Conservation (phyloP, 2,329 filamentous ascomycete genomes). For the Ophiostoma ulmi region DNA sequence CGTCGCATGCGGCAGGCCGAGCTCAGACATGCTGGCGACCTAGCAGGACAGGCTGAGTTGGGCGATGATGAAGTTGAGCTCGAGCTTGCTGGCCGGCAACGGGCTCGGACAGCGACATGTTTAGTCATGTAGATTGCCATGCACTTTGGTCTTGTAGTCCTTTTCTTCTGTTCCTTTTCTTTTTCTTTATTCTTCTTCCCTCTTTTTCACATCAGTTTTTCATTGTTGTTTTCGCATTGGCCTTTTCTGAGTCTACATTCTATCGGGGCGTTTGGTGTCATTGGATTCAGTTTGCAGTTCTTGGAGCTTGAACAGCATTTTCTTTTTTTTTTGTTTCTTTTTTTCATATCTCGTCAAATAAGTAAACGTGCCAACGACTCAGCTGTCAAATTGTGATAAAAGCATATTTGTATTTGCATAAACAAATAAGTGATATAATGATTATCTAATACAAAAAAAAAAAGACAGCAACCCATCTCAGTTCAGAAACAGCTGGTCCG, state of each 20-base stretch:
- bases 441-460: neutral
- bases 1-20: slow-evolving; percentile 71
- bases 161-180: too few species aligned
- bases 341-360: too few species aligned
- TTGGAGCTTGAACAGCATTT: too few species aligned
- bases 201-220: neutral
- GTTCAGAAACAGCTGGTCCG: neutral
- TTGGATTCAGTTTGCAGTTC: neutral
- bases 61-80: slow-evolving; percentile 56
- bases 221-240: neutral
- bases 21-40: slow-evolving; percentile 38
- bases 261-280: neutral
- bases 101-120: slow-evolving; percentile 29
- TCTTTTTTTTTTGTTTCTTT: too few species aligned
- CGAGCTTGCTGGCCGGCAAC: slow-evolving; percentile 32
- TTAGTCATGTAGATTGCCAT: slow-evolving; percentile 28
- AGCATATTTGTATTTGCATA: too few species aligned
- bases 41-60: slow-evolving; percentile 53
- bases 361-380: too few species aligned
- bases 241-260: neutral
- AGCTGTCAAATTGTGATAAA: too few species aligned
- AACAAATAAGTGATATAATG: neutral
- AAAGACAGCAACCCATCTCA: neutral
- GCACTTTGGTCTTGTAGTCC: neutral
- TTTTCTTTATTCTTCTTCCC: neutral